A percentile compares a stretch with the other conserved stretches of the same genome.
phyloP scores from a whole-genome alignment of 768 basidiomycete species.

The Paxillus ammoniavirescens region DNA sequence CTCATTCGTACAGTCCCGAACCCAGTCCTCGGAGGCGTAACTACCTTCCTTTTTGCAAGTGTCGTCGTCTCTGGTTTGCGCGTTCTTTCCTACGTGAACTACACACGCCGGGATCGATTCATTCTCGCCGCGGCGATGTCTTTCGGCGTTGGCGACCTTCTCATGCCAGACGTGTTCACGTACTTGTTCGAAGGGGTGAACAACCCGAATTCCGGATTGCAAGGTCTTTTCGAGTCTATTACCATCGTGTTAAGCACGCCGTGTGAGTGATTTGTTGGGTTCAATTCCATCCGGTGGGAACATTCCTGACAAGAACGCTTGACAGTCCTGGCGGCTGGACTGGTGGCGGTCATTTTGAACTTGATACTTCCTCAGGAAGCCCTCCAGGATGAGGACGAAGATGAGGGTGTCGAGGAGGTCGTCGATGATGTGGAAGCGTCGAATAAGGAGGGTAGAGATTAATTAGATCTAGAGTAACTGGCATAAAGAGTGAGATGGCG shows the following conservation, averaged over 20 bases:
- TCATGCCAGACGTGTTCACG: conserved; percentile 63
- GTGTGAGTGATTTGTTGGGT: conserved; percentile 47
- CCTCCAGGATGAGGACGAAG: conserved; percentile 21
- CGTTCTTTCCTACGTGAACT: conserved; percentile 59
- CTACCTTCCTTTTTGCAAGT: conserved; percentile 81
- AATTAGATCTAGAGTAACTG: too few relatives aligned
- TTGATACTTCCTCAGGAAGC: conserved; percentile 47
- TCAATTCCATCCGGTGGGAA: neutral
- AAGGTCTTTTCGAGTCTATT: conserved; percentile 73
- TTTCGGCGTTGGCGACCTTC: conserved; percentile 69
- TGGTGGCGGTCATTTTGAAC: conserved; percentile 60
- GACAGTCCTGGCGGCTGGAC: conserved; percentile 54
- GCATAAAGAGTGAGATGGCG: too few relatives aligned
- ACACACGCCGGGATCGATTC: conserved; percentile 65
- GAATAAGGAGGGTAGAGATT: neutral
- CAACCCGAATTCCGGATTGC: conserved; percentile 50
- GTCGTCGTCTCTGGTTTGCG: conserved; percentile 71
- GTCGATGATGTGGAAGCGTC: conserved; percentile 26
- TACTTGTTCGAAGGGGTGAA: conserved; percentile 67
- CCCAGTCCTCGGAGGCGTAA: conserved; percentile 80
- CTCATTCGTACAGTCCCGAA: conserved; percentile 53
- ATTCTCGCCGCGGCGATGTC: conserved; percentile 67
- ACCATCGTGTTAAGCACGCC: conserved; percentile 80
- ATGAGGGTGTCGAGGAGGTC: conserved; percentile 16
- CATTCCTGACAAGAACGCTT: neutral